Evolutionary conservation across 23 red algal species (phyloP).

Genomic region (Agarophyton chilense): DNA sequence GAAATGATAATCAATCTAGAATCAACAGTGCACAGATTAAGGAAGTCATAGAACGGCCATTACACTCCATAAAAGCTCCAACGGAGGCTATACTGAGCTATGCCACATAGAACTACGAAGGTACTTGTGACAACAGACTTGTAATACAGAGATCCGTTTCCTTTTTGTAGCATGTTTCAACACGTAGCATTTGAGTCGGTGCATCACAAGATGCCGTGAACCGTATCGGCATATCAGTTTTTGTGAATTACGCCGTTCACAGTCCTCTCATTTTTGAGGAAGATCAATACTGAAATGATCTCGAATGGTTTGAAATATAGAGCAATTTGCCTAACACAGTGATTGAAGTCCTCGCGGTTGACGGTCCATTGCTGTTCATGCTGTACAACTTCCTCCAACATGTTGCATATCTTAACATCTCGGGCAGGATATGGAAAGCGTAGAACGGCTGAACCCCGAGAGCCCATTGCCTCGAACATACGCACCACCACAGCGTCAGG

Average conservation of each 20-base stretch:
- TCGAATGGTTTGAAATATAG: conserved; percentile 22
- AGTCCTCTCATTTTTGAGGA: not conserved
- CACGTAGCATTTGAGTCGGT: too few species aligned
- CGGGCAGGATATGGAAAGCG: not conserved
- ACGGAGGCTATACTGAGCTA: too few species aligned
- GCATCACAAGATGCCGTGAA: too few species aligned
- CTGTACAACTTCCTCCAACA: conserved; percentile 14
- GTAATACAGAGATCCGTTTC: too few species aligned
- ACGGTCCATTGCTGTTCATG: not conserved
- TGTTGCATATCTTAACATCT: conserved; percentile 44
- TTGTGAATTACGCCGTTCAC: not conserved
- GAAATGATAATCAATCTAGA: too few species aligned
- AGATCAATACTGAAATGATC: not conserved
- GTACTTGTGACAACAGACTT: too few species aligned
- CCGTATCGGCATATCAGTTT: too few species aligned
- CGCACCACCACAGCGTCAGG: conserved; percentile 35
- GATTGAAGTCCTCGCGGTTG: not conserved
- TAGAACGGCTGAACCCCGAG: conserved; percentile 1
- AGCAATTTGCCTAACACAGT: not conserved
- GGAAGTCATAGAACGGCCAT: too few species aligned
- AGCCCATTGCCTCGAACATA: conserved; percentile 64
- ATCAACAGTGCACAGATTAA: too few species aligned
- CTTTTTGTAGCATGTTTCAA: too few species aligned
- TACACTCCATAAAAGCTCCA: too few species aligned
- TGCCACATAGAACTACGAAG: too few species aligned